A percentile compares a stretch with the other conserved stretches of the same genome.
These are phyloP conservation scores for Pythium dissotocum DNA, from an alignment of 352 stramenopile genomes.

Conservation along the genomic window DNA sequence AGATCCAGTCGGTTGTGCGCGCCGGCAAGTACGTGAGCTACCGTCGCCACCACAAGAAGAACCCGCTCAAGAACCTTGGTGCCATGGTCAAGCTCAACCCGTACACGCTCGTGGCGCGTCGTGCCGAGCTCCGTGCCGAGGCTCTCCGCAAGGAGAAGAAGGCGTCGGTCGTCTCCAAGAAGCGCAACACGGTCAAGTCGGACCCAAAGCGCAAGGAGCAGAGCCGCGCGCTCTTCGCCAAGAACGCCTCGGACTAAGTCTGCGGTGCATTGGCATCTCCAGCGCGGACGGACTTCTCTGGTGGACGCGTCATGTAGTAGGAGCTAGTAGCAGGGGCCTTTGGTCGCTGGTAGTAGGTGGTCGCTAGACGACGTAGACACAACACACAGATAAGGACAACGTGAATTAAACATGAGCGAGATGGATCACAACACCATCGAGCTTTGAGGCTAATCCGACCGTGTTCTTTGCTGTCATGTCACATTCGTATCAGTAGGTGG, in stretches of 20 bases:
- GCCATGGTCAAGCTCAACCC: conserved; percentile 97
- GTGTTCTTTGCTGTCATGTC: neutral
- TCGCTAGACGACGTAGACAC: conserved; percentile 1
- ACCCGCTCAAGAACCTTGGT: conserved; percentile 95
- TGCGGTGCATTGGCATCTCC: neutral
- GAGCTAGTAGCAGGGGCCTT: neutral
- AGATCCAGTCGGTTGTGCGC: conserved; percentile 97
- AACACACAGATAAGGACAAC: conserved; percentile 5
- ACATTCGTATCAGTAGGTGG: conserved; percentile 3
- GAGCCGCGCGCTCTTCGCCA: conserved; percentile 74
- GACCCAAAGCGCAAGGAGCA: conserved; percentile 75
- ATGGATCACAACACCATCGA: conserved; percentile 11
- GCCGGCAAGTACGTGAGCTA: conserved; percentile 91
- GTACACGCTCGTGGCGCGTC: conserved; percentile 93
- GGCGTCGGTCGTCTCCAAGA: conserved; percentile 72
- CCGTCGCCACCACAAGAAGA: conserved; percentile 96
- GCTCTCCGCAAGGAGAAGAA: conserved; percentile 90
- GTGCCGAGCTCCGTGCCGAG: conserved; percentile 87
- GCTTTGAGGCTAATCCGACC: conserved; percentile 9
- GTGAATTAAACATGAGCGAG: conserved; percentile 3
- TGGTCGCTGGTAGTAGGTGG: neutral
- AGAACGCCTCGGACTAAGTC: conserved; percentile 82
- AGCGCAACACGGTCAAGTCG: conserved; percentile 85
- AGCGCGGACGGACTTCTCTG: neutral
- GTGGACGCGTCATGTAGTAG: neutral